A percentile compares a stretch with the other conserved stretches of the same genome.
phyloP scores from a whole-genome alignment of 441 rosid genomes.

The Manihot esculenta region DNA sequence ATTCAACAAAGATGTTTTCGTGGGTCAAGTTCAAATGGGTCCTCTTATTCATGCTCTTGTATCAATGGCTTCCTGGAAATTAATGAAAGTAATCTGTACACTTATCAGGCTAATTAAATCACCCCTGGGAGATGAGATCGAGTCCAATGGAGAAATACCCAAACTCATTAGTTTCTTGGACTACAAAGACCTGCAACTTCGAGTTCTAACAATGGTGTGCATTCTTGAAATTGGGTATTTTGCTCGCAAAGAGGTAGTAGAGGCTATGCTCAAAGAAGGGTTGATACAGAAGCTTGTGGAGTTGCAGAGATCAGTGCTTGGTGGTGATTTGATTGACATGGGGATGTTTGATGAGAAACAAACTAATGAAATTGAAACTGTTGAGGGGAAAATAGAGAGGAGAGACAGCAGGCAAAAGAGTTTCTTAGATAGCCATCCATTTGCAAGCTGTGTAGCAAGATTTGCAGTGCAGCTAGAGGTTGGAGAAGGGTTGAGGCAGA shows the following conservation, averaged over 20 bases:
- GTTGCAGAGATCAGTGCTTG: slow-evolving; percentile 53
- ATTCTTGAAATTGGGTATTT: slow-evolving; percentile 61
- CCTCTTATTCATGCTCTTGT: slow-evolving; percentile 45
- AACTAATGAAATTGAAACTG: background rate
- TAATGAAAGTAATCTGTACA: slow-evolving; percentile 37
- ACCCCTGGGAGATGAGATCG: slow-evolving; percentile 58
- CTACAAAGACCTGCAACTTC: slow-evolving; percentile 40
- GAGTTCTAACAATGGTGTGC: slow-evolving; percentile 47
- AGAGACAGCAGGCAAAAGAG: slow-evolving; percentile 28
- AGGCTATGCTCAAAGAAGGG: slow-evolving; percentile 46
- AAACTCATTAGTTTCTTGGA: slow-evolving; percentile 42
- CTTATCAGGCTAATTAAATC: slow-evolving; percentile 52
- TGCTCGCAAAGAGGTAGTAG: slow-evolving; percentile 63
- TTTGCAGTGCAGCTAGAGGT: slow-evolving; percentile 73
- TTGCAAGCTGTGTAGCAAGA: slow-evolving; percentile 69
- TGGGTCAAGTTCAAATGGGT: slow-evolving; percentile 55
- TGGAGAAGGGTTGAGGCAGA: slow-evolving; percentile 70
- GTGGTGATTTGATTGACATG: slow-evolving; percentile 53
- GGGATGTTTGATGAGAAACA: slow-evolving; percentile 24
- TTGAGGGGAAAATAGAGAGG: slow-evolving; percentile 25
- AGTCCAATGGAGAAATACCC: slow-evolving; percentile 45
- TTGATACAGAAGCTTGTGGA: slow-evolving; percentile 46
- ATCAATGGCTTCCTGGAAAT: slow-evolving; percentile 35
- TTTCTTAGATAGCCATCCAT: slow-evolving; percentile 50
- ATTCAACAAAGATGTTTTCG: slow-evolving; percentile 71